These are phyloP conservation scores for Rhinocladiella similis DNA, from an alignment of 2,329 filamentous ascomycete genomes.

Conservation along the genomic window DNA sequence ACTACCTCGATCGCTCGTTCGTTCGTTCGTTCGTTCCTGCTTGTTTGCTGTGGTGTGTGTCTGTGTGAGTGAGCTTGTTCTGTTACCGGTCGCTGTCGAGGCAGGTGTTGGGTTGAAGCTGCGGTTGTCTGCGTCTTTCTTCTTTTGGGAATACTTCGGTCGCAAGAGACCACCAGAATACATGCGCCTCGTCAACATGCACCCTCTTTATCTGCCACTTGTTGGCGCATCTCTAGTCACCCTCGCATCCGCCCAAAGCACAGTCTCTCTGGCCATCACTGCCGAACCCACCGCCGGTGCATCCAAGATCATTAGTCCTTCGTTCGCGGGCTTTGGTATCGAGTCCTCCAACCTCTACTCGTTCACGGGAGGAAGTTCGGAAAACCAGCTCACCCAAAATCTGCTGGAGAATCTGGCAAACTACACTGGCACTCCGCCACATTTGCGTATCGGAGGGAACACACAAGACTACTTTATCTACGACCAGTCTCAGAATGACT, in stretches of 20 bases:
- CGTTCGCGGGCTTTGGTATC: conserved; percentile 53
- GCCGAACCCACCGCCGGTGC: conserved; percentile 23
- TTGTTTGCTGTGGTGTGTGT: not conserved
- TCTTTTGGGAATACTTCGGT: not conserved
- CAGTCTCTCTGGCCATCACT: conserved; percentile 19
- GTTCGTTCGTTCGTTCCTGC: conserved; percentile 2
- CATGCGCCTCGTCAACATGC: conserved; percentile 9
- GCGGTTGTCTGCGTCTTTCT: not conserved
- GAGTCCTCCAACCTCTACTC: conserved; percentile 55
- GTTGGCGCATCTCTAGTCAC: conserved; percentile 14
- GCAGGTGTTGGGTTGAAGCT: not conserved
- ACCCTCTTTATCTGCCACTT: conserved; percentile 21
- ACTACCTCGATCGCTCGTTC: not conserved
- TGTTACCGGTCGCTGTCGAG: not conserved
- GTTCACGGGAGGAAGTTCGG: conserved; percentile 45
- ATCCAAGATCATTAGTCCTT: conserved; percentile 38
- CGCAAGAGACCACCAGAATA: not conserved
- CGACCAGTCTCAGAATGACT: conserved; percentile 38
- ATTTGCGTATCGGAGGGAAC: conserved; percentile 54
- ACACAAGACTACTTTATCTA: conserved; percentile 54
- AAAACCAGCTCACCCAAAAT: conserved; percentile 49
- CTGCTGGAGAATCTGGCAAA: conserved; percentile 51
- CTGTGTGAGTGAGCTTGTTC: too few species aligned
- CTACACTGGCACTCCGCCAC: conserved; percentile 50
- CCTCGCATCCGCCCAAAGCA: conserved; percentile 18